Conservation (phyloP, 2,329 filamentous ascomycete species). For the Beauveria sp. region DNA sequence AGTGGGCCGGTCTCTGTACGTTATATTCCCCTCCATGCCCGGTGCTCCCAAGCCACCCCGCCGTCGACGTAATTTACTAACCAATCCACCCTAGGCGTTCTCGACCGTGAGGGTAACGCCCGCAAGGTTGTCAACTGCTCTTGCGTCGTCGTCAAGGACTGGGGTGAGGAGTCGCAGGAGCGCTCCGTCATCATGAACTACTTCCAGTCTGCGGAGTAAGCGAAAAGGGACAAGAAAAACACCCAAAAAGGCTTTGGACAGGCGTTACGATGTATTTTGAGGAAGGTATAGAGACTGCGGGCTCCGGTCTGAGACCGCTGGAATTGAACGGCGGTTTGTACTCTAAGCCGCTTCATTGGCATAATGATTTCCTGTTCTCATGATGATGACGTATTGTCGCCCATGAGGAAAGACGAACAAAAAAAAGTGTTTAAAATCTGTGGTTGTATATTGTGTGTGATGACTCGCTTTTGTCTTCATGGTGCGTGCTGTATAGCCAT, state of each 20-base stretch:
- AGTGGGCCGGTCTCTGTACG: constrained; percentile 99
- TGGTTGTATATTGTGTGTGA: constrained; percentile 9
- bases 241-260: constrained; percentile 17
- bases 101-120: constrained; percentile 98
- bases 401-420: constrained; percentile 32
- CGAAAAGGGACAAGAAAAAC: background rate
- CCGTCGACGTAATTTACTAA: constrained; percentile 15
- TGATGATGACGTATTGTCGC: constrained; percentile 24
- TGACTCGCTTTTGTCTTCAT: background rate
- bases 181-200: constrained; percentile 99
- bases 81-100: constrained; percentile 58
- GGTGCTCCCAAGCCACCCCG: background rate
- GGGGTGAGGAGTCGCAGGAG: constrained; percentile 99
- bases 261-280: constrained; percentile 21
- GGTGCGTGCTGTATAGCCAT: background rate
- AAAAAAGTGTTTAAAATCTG: constrained; percentile 23
- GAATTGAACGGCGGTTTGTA: constrained; percentile 30
- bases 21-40: constrained; percentile 24
- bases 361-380: constrained; percentile 32
- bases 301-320: constrained; percentile 24
- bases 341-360: constrained; percentile 39
- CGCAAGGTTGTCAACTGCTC: constrained; percentile 99
- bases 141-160: constrained; percentile 98
- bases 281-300: constrained; percentile 31
- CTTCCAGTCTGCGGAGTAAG: constrained; percentile 87